Conservation (phyloP, 1,284 basidiomycete genomes). For the Cryptococcus sp. region DNA sequence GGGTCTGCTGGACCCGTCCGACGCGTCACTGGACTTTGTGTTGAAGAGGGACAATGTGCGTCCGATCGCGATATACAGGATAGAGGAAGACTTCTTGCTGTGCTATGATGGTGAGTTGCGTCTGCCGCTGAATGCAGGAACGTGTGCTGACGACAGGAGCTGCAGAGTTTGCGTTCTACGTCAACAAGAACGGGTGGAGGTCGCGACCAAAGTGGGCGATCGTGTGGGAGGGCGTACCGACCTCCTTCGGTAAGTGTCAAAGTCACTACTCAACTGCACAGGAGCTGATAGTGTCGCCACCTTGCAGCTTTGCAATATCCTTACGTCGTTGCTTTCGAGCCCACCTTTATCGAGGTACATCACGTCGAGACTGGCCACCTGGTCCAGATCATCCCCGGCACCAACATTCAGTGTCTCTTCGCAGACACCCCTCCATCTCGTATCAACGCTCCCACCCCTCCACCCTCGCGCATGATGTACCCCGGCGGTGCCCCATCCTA, state of each 20-base stretch:
- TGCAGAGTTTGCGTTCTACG: slow-evolving; percentile 95
- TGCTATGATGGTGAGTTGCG: slow-evolving; percentile 85
- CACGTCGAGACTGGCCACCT: slow-evolving; percentile 90
- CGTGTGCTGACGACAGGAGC: background rate
- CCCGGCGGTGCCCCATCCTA: background rate
- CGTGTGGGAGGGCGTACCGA: slow-evolving; percentile 93
- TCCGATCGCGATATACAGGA: slow-evolving; percentile 94
- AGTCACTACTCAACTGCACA: background rate
- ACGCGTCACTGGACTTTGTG: slow-evolving; percentile 89
- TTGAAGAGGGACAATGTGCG: slow-evolving; percentile 81
- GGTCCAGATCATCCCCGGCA: slow-evolving; percentile 92
- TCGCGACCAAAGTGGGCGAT: slow-evolving; percentile 90
- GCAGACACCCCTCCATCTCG: slow-evolving; percentile 85
- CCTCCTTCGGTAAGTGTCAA: slow-evolving; percentile 75
- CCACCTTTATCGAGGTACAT: slow-evolving; percentile 92
- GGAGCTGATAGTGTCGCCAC: background rate
- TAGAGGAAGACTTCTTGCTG: slow-evolving; percentile 93
- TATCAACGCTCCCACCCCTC: slow-evolving; percentile 38
- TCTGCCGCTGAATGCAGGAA: background rate
- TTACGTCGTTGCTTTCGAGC: slow-evolving; percentile 95
- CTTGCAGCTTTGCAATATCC: slow-evolving; percentile 85
- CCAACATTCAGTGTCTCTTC: slow-evolving; percentile 82
- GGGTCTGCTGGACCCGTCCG: slow-evolving; percentile 88
- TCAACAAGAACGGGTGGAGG: slow-evolving; percentile 93
- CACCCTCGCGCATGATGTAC: slow-evolving; percentile 34